Percentiles rank a stretch among this genome's conserved stretches.
Conservation (phyloP, 1,284 basidiomycete genomes). For the Anthracocystis walkeri region DNA sequence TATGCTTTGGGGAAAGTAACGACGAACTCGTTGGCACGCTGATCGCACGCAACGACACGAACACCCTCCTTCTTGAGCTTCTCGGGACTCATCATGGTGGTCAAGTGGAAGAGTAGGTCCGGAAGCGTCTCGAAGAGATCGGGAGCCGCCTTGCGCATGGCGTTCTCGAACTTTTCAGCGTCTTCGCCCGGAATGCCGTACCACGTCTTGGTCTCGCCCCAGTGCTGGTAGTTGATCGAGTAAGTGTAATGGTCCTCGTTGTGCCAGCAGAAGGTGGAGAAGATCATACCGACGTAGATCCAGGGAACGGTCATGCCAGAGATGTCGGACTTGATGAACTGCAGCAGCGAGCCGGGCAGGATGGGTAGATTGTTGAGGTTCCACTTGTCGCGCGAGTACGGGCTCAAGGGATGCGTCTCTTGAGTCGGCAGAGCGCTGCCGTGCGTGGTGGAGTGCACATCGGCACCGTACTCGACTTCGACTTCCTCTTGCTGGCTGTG, state of each 20-base stretch:
- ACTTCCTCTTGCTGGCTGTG: conserved; percentile 90
- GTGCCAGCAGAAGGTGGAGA: conserved; percentile 99
- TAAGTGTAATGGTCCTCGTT: conserved; percentile 99
- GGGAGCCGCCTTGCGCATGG: conserved; percentile 93
- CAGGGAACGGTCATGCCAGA: conserved; percentile 99
- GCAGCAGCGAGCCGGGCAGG: conserved; percentile 82
- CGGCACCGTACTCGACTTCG: conserved; percentile 98
- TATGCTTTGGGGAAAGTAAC: conserved; percentile 99
- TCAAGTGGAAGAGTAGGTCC: conserved; percentile 94
- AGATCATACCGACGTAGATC: conserved; percentile 99
- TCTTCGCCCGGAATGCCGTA: conserved; percentile 95
- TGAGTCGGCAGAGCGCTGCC: conserved; percentile 96
- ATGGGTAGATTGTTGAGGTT: conserved; percentile 98
- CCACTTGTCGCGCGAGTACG: conserved; percentile 92
- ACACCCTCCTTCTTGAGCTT: conserved; percentile 88
- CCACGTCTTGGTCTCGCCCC: conserved; percentile 99
- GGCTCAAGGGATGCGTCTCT: conserved; percentile 88
- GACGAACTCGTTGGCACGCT: conserved; percentile 92
- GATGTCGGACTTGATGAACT: conserved; percentile 97
- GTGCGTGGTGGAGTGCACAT: conserved; percentile 96
- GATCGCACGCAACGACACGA: conserved; percentile 93
- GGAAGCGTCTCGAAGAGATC: conserved; percentile 99
- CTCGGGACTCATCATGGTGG: conserved; percentile 96
- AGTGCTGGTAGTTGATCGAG: conserved; percentile 80
- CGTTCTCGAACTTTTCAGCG: conserved; percentile 94